Conservation (phyloP, 2,329 filamentous ascomycete genomes). For the Chrysoporthe austroafricana region DNA sequence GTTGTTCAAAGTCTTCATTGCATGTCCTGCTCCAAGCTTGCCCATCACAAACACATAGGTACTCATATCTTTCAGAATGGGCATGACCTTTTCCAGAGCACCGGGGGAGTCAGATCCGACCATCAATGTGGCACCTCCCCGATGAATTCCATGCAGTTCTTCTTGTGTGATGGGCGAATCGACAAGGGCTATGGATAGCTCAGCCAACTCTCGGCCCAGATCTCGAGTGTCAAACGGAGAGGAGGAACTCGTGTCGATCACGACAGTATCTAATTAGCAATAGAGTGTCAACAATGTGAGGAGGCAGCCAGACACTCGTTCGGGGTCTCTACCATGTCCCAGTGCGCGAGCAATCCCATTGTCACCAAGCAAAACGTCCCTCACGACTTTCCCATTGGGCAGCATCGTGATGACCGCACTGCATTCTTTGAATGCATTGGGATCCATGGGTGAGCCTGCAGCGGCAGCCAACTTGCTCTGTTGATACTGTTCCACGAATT, state of each 20-base stretch:
- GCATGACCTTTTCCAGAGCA: neutral
- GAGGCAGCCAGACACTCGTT: neutral
- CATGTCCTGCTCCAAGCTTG: constrained; percentile 9
- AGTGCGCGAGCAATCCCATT: neutral
- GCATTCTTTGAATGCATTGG: neutral
- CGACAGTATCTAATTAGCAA: neutral
- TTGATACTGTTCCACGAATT: neutral
- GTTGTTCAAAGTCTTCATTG: constrained; percentile 16
- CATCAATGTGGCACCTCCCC: constrained; percentile 12
- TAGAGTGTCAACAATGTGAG: neutral
- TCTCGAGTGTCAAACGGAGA: constrained; percentile 3
- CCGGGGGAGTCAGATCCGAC: constrained; percentile 1
- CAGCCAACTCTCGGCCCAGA: constrained; percentile 2
- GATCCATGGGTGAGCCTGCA: neutral
- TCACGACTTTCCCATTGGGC: constrained; percentile 5
- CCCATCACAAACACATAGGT: constrained; percentile 9
- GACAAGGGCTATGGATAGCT: neutral
- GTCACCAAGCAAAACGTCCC: constrained; percentile 10
- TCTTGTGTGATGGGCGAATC: constrained; percentile 13
- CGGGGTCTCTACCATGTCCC: neutral
- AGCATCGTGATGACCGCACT: constrained; percentile 11
- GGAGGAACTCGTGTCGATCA: constrained; percentile 13
- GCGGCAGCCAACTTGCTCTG: constrained; percentile 2
- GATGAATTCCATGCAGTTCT: constrained; percentile 10
- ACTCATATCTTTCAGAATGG: constrained; percentile 10